phyloP scores from a whole-genome alignment of 805 yeast genomes.

The Lachancea lanzarotensis region DNA sequence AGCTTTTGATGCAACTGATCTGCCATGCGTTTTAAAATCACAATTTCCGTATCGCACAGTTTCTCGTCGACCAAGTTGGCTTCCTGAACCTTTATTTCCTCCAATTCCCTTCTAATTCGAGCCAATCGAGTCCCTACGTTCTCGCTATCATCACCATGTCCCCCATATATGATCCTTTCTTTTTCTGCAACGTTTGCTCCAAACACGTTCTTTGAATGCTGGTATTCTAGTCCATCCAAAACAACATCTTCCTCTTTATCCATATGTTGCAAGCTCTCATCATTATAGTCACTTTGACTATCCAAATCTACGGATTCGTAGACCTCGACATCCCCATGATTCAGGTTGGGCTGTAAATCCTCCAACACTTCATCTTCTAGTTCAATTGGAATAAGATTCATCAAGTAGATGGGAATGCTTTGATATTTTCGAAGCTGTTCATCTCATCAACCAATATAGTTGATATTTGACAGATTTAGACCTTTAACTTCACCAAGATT shows the following conservation, averaged over 20 bases:
- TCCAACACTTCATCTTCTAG: background rate
- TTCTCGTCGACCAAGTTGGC: background rate
- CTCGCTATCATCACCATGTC: background rate
- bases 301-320: slow-evolving; percentile 9
- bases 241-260: background rate
- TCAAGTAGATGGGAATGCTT: too few relatives aligned
- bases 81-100: slow-evolving; percentile 7
- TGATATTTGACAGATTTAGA: too few relatives aligned
- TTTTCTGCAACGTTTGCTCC: slow-evolving; percentile 1
- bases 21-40: background rate
- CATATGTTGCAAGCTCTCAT: background rate
- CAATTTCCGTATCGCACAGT: background rate
- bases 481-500: background rate
- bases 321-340: background rate
- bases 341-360: background rate
- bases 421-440: too few relatives aligned
- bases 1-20: background rate
- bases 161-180: background rate
- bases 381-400: slow-evolving; percentile 2
- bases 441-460: too few relatives aligned
- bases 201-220: slow-evolving; percentile 1
- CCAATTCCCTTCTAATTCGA: slow-evolving; percentile 12
- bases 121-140: slow-evolving; percentile 5
- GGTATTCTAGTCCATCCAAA: background rate
- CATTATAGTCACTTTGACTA: background rate